phyloP scores from a whole-genome alignment of 2,329 filamentous ascomycete species.

The Aureobasidium leucospermi region DNA sequence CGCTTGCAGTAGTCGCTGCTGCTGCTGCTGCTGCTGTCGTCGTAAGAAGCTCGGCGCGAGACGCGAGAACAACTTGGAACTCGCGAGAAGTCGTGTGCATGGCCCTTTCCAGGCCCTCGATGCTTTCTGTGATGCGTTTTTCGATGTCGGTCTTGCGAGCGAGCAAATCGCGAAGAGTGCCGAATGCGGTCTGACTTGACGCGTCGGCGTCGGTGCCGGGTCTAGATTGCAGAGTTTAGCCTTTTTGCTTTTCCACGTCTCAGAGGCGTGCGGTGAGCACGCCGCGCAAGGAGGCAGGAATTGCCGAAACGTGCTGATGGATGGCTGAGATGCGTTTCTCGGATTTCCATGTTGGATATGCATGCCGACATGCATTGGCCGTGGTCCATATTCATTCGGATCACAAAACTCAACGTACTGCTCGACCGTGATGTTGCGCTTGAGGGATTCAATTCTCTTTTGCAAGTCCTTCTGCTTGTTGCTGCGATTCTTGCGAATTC shows the following conservation, averaged over 20 bases:
- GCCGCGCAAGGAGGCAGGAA: background rate
- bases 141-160: constrained; percentile 1
- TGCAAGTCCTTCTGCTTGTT: background rate
- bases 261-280: background rate
- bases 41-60: background rate
- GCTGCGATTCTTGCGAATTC: background rate
- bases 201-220: background rate
- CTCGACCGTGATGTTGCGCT: background rate
- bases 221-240: background rate
- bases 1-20: background rate
- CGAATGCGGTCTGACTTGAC: background rate
- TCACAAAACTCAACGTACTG: background rate
- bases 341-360: constrained; percentile 1
- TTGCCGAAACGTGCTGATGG: background rate
- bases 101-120: background rate
- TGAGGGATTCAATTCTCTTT: background rate
- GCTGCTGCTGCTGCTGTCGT: background rate
- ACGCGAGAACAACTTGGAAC: background rate
- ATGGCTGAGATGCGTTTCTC: background rate
- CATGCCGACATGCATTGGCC: background rate
- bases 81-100: background rate
- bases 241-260: background rate
- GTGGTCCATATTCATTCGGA: too few relatives aligned
- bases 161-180: background rate
- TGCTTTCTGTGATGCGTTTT: background rate